Conservation (phyloP, 2,329 filamentous ascomycete species). For the Cladosporium sp. region DNA sequence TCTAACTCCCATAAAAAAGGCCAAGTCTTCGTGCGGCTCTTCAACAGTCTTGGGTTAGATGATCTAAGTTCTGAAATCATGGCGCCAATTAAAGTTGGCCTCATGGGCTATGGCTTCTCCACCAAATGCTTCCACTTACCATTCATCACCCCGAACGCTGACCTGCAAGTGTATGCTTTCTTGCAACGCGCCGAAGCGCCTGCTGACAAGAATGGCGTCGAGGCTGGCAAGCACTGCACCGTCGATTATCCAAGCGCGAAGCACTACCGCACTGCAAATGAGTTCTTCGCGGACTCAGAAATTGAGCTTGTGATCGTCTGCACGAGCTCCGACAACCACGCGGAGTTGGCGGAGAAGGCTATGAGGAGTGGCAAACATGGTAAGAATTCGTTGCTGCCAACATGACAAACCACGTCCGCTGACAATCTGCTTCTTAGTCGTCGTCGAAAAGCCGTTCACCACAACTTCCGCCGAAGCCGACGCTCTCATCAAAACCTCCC, state of each 20-base stretch:
- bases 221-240: conserved; percentile 47
- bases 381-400: conserved; percentile 22
- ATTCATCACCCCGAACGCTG: conserved; percentile 50
- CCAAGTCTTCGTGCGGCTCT: background rate
- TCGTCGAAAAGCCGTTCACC: conserved; percentile 44
- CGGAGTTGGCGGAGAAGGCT: conserved; percentile 36
- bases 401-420: background rate
- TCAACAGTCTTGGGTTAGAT: background rate
- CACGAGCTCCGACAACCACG: conserved; percentile 36
- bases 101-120: conserved; percentile 54
- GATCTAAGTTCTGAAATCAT: conserved; percentile 5
- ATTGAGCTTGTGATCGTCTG: conserved; percentile 41
- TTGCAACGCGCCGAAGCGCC: conserved; percentile 49
- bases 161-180: conserved; percentile 50
- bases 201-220: conserved; percentile 27
- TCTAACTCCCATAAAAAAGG: background rate
- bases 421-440: conserved; percentile 23
- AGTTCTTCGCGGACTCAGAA: conserved; percentile 38
- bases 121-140: conserved; percentile 54
- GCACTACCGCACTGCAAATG: conserved; percentile 35
- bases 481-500: conserved; percentile 35
- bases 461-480: conserved; percentile 36
- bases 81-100: conserved; percentile 48
- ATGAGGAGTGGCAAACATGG: conserved; percentile 41
- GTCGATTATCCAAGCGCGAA: conserved; percentile 48